Evolutionary conservation across 129 eudicot species (phyloP), one percentile per base, ranked within the genome.

Genomic region (Chrysanthemum seticuspe): DNA sequence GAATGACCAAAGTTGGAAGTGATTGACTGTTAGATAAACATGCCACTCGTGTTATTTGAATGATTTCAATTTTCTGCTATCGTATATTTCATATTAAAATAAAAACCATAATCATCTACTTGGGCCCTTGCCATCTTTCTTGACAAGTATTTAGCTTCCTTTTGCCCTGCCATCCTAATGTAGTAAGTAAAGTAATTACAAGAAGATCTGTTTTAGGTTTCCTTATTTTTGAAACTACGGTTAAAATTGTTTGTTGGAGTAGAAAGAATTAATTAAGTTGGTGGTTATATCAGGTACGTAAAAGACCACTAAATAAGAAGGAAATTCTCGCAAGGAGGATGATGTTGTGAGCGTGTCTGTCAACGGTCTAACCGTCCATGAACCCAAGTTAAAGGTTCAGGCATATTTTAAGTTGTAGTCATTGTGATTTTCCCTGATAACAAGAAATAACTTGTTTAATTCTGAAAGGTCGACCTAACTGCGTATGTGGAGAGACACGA

Each of bases 401-500:
- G 72, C 68, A 55, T 74, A 52, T 61, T 25, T 13, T 69, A 13
- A 61, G n/a, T 59, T 64, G 21, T 23, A 52, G 31, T 67, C 63
- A 36, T 23, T 16, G 51, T 57, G 54, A 61, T 60, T 60, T 75
- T 27, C 59, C 62, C 34, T 13, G 78, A 11, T 31, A 57, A 62
- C 65, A 49, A 50, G 48, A 16, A 51, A 19, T 55, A 68, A 63
- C 74, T 85, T 68, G 54, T 71, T 75, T 78, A 73, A 34, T 44
- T 74, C 16, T 72, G 53, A 67, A 80, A 93, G 98, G 98, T 93
- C 69, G 97, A 93, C 86, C 80, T 93, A 88, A 93, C 98, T 76
- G 98, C 98, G 13, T 93, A 93, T 68, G 97, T 93, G 74, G 98
- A 93, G 82, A 93, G 85, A 61, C 97, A 93, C 48, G 98, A 93